Percentiles rank a stretch among this genome's conserved stretches.
Conservation (phyloP, 768 basidiomycete genomes). For the Suillus cothurnatus region DNA sequence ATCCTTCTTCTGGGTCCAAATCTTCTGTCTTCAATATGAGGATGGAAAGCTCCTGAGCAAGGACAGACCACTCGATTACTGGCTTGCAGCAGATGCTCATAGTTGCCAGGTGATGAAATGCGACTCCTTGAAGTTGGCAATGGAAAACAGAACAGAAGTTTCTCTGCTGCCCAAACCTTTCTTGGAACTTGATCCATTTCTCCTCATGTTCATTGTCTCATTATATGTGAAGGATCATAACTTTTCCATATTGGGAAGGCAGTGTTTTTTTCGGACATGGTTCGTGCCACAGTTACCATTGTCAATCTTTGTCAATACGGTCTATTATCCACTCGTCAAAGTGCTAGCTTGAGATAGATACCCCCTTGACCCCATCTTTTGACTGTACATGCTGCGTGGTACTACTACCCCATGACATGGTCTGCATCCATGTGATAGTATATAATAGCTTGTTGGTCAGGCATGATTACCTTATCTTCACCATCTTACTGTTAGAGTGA, state of each 20-base stretch:
- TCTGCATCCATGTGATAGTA: background rate
- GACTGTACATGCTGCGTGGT: background rate
- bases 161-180: background rate
- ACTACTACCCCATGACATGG: background rate
- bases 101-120: background rate
- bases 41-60: background rate
- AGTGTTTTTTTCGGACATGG: background rate
- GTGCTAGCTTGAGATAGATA: background rate
- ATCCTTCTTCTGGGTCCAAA: constrained; percentile 34
- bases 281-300: background rate
- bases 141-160: background rate
- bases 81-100: background rate
- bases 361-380: background rate
- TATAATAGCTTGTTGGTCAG: background rate
- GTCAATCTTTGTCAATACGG: no score
- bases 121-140: background rate
- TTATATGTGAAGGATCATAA: background rate
- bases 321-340: background rate
- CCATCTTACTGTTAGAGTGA: background rate
- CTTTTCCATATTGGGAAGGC: background rate
- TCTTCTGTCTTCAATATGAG: constrained; percentile 11
- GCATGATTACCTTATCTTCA: background rate
- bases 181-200: background rate
- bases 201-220: background rate
- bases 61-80: background rate